Base-by-base conservation (phyloP, 148 eudicot species). In the Diospyros kaki region DNA sequence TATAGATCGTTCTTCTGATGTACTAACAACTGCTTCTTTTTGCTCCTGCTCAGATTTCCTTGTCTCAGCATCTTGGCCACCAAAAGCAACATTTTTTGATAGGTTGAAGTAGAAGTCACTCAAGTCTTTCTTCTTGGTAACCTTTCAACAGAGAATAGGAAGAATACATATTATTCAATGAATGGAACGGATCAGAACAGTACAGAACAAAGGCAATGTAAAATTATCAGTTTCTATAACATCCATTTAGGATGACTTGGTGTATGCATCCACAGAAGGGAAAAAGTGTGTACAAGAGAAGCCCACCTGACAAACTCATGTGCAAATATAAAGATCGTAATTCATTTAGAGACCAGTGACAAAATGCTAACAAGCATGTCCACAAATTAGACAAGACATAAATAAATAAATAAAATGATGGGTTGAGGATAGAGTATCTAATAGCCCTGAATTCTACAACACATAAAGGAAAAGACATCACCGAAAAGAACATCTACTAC, bases 31-130 rank as follows among this genome's bases (percentile, higher is more conserved):
- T 9, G 9, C 73, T 68, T 85, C 85, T 40, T 81, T 81, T 54
- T 67, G 81, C 46, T 38, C 79, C 74, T 55, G 67, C 64, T 76
- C 73, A 5, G 75, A 63, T 61, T 76, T 81, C 72, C 63, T 78
- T 53, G 56, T 38, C 69, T 85, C 79, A 0, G 84, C 76, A 18
- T 83, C 88, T 63, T 42, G 58, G 53, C 90, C 91, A 75, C 98
- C 97, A 85, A 80, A 94, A 4, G 97, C 97, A 44, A 90, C 89
- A 66, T 94, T 94, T 69, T 92, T 89, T 3, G 83, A 38, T 10
- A 94, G 80, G 82, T 79, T 90, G 94, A 94, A 94, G 84, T 94
- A 94, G 82, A 94, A 94, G 58, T 94, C 98, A 40, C 79, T 78
- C 52, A 92, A 56, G 78, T 92, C 98, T 28, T 80, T 81, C 88